Conservation (phyloP, 768 basidiomycete species). For the Boletellus emodensis region DNA sequence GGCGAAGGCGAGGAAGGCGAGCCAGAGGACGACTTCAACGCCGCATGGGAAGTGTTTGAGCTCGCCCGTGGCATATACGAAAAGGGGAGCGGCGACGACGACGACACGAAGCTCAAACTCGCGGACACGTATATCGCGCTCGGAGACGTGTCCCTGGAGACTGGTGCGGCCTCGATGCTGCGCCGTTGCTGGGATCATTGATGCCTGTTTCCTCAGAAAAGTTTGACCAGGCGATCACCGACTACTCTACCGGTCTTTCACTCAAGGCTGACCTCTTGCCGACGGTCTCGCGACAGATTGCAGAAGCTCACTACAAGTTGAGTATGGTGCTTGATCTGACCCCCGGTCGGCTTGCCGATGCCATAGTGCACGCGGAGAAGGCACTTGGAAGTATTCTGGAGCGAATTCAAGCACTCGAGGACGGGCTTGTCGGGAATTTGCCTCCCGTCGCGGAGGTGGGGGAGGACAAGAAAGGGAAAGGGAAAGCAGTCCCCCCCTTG, state of each 20-base stretch:
- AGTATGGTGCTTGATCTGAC: slow-evolving; percentile 92
- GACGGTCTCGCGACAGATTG: slow-evolving; percentile 86
- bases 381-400: slow-evolving; percentile 75
- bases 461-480: slow-evolving; percentile 61
- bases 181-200: background rate
- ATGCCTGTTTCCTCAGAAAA: slow-evolving; percentile 57
- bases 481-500: slow-evolving; percentile 52
- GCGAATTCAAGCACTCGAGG: slow-evolving; percentile 58
- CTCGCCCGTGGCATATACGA: slow-evolving; percentile 85
- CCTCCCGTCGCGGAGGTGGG: slow-evolving; percentile 25
- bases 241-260: slow-evolving; percentile 74
- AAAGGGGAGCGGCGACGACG: slow-evolving; percentile 55
- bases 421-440: slow-evolving; percentile 37
- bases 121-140: slow-evolving; percentile 89
- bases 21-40: slow-evolving; percentile 96
- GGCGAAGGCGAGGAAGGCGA: slow-evolving; percentile 66
- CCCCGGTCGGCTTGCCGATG: slow-evolving; percentile 75
- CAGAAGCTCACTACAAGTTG: slow-evolving; percentile 91
- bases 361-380: slow-evolving; percentile 75
- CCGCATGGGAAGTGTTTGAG: slow-evolving; percentile 97
- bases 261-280: slow-evolving; percentile 76
- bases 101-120: slow-evolving; percentile 69
- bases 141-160: slow-evolving; percentile 96
- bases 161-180: slow-evolving; percentile 52
- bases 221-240: slow-evolving; percentile 89